Evolutionary conservation across 2,329 filamentous ascomycete genomes (phyloP), one percentile per base, ranked within the genome.

Genomic region (Colletotrichum sp.): DNA sequence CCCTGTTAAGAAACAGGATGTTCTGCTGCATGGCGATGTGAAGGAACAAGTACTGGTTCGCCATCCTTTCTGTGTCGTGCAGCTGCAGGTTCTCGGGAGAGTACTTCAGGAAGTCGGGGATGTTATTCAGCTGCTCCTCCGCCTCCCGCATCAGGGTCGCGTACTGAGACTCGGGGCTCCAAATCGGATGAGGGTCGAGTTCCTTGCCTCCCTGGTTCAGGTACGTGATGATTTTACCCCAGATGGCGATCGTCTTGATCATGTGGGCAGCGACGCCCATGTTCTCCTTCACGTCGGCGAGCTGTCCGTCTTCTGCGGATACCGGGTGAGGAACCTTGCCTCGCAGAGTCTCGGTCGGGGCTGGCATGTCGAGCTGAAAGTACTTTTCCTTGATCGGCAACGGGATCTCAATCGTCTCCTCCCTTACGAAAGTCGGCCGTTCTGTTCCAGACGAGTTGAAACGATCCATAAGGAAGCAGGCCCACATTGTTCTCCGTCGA

Each of bases 401-500:
- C 77, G 97, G 96, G 18, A 98, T 95, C 78, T 95, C 93, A 76
- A 98, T 90, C 71, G 95, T 95, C 78, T 97, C 95, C 83, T 98
- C 96, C 78, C 95, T 94, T 70, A 98, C 94, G 79, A 98, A 98
- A 69, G 95, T 95, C 24, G 97, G 97, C 48, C 96, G 91, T 80
- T 98, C 96, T 4, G 95, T 97, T 3, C 97, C 96, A 2, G 96
- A 98, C 0, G 96, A 98, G 84, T 97, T 98, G 87, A 98, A 98
- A 1, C 96, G 92, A 82, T 99, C 97, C 96, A 98, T 98, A 72
- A 98, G 85, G 81, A 98, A 98, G 82, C 96, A 98, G 14, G 96
- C 95, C 97, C 97, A 99, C 96, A 99, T 98, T 4, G 96, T 97
- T 72, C 97, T 91, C 78, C 97, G 89, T 75, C 97, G 91, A 69